These are phyloP conservation scores for Colletotrichum orchidophilum DNA, from an alignment of 2,329 filamentous ascomycete genomes.

Conservation along the genomic window DNA sequence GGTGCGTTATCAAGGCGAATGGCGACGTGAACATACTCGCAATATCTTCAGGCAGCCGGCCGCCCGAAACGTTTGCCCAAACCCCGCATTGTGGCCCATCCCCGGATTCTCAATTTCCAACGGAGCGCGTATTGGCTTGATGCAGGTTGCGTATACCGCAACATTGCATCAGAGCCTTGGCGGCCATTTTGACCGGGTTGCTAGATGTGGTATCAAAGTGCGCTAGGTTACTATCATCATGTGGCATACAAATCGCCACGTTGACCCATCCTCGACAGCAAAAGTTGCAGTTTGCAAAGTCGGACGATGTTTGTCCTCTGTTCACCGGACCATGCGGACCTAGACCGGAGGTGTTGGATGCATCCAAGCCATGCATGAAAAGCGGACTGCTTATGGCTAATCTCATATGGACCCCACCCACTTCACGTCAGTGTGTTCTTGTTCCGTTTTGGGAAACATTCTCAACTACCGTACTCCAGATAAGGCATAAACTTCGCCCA, in stretches of 20 bases:
- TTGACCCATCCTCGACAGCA: background rate
- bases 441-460: conserved; percentile 1
- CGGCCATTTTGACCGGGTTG: background rate
- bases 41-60: background rate
- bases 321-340: background rate
- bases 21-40: background rate
- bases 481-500: background rate
- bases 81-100: background rate
- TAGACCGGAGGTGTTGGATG: background rate
- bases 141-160: background rate
- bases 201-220: background rate
- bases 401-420: background rate
- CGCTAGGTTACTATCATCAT: background rate
- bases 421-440: background rate
- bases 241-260: background rate
- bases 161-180: background rate
- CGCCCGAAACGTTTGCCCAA: background rate
- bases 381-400: background rate
- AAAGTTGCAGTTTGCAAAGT: background rate
- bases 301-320: background rate
- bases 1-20: background rate
- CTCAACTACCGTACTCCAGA: background rate
- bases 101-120: background rate
- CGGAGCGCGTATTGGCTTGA: background rate
- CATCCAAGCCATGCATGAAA: background rate